Base-by-base conservation (phyloP, 495 filamentous ascomycete species). In the Daldinia caldariorum region DNA sequence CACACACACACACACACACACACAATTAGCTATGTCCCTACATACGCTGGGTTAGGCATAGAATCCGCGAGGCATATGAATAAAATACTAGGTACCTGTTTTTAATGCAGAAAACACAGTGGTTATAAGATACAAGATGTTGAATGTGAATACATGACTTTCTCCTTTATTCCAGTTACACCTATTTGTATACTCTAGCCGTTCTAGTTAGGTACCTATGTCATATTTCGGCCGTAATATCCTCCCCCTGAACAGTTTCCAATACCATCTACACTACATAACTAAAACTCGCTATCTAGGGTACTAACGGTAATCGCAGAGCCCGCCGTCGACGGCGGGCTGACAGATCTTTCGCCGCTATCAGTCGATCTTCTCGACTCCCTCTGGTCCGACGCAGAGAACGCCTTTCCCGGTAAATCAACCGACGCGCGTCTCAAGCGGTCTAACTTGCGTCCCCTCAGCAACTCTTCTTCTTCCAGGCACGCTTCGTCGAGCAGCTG, bases 1-100 rank as follows among this genome's bases (percentile, higher is more conserved):
- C 31, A 61, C 55, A 41, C 47, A 35, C 31, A 64, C 37, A 62
- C 55, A 50, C 47, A 35, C 26, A 26, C 31, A 64, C 37, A 62
- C 55, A 50, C 47, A 35, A 51, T 41, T 57, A 47, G 57, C 26
- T 60, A 59, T 38, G 18, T 14, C 43, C 16, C 7, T 8, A 41
- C 35, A 35, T 31, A 58, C 43, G 20, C 63, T 67, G 47, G 50
- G 45, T 10, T 35, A 47, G 47, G 63, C 41, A 12, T 47, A 9
- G 43, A 47, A 47, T 47, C 22, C 22, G 39, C 49, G 50, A 31
- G 7, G 9, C 29, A 32, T 22, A 31, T 53, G 4, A 53, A 53
- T 53, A 53, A 10, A 53, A 14, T 3, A 53, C n/a, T n/a, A n/a
- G n/a, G n/a, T n/a, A n/a, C n/a, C n/a, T n/a, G 29, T 53, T 53